A percentile compares a stretch with the other conserved stretches of the same genome.
phyloP scores from a whole-genome alignment of 345 rosid species.

The Lepidium sativum region DNA sequence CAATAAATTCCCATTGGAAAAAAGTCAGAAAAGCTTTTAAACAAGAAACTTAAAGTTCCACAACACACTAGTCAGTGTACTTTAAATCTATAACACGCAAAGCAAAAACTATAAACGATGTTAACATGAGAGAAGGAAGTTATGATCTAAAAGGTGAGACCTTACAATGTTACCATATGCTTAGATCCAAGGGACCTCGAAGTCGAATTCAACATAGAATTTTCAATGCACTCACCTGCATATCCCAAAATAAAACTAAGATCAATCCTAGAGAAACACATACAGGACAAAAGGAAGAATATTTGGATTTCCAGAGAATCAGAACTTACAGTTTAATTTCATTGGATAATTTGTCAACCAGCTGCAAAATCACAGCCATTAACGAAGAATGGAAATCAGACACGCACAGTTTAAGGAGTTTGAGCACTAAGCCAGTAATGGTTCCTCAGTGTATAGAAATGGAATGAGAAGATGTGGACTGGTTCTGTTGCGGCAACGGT shows the following conservation, averaged over 20 bases:
- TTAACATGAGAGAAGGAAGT: neutral
- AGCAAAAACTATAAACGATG: neutral
- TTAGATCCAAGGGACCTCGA: slow-evolving; percentile 45
- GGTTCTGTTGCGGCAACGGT: slow-evolving; percentile 37
- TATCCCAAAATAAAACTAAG: slow-evolving; percentile 7
- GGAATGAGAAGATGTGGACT: slow-evolving; percentile 65
- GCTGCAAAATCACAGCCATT: slow-evolving; percentile 21
- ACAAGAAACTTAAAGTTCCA: neutral
- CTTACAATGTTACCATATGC: slow-evolving; percentile 37
- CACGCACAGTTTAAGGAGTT: no score
- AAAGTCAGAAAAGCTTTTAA: neutral
- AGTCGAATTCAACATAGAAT: slow-evolving; percentile 60
- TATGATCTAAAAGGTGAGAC: neutral
- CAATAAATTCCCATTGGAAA: neutral
- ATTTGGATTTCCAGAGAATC: slow-evolving; percentile 35
- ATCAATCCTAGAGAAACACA: neutral
- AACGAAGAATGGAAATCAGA: slow-evolving; percentile 19
- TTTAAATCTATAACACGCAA: neutral
- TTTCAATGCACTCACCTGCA: slow-evolving; percentile 58
- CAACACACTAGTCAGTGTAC: neutral
- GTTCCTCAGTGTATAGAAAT: neutral
- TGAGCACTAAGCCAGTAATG: no score
- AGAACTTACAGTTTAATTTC: slow-evolving; percentile 59
- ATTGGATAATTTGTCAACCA: slow-evolving; percentile 52
- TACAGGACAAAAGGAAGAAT: neutral